phyloP scores from a whole-genome alignment of 2,329 filamentous ascomycete species.

The Endothia cerciana region DNA sequence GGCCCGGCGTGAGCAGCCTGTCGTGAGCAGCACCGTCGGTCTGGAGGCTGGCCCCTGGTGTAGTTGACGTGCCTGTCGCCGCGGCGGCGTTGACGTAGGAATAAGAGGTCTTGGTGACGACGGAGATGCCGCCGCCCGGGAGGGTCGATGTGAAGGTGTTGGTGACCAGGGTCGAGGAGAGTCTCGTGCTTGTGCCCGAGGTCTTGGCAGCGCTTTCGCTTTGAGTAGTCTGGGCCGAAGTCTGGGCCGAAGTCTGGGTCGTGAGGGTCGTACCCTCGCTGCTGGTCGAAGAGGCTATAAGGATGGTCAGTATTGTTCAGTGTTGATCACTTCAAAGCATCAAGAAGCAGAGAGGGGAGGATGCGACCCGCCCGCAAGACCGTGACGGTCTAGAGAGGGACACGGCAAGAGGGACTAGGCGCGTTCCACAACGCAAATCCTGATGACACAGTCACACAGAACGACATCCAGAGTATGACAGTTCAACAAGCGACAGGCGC shows the following conservation, averaged over 20 bases:
- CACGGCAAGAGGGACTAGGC: background rate
- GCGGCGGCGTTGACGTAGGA: constrained; percentile 46
- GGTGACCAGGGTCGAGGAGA: constrained; percentile 37
- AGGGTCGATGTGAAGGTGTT: constrained; percentile 52
- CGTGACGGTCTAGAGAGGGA: background rate
- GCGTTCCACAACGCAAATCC: background rate
- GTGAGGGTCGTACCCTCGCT: constrained; percentile 22
- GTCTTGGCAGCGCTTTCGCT: constrained; percentile 20
- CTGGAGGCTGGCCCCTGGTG: constrained; percentile 41
- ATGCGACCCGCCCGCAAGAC: background rate
- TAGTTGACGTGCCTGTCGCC: constrained; percentile 36
- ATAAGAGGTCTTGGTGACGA: constrained; percentile 54
- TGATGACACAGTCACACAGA: background rate
- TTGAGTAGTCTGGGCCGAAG: constrained; percentile 14
- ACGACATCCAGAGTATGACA: background rate
- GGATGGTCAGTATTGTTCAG: constrained; percentile 1
- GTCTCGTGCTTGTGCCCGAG: constrained; percentile 39
- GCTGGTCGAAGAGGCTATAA: constrained; percentile 4
- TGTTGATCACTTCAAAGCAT: background rate
- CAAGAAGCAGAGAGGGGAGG: background rate
- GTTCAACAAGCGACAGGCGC: background rate
- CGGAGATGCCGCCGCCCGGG: constrained; percentile 48
- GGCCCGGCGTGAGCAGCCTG: background rate
- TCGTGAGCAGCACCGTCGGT: constrained; percentile 33
- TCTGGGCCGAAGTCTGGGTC: constrained; percentile 21